Base-by-base conservation (phyloP, 805 yeast genomes). In the Diddensiella transvaalensis region DNA sequence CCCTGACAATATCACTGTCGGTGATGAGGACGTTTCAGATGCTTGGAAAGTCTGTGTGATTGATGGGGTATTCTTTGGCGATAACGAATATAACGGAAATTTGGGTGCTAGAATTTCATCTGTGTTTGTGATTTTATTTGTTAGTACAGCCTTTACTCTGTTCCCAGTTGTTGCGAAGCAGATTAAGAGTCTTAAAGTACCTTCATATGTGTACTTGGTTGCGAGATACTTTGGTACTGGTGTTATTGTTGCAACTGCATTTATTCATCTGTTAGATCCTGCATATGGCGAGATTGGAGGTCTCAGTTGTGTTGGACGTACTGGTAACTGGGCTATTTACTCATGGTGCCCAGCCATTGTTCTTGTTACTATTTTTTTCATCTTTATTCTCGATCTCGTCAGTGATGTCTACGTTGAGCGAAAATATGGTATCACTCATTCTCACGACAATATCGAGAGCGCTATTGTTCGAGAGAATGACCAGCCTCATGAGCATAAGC, bases 221-320 rank as follows among this genome's bases (percentile, higher is more conserved):
- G 67, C 67, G 21, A 52, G 64, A 17, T 77, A 73, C 68, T 83
- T 83, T 58, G 91, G 91, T 57, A 75, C 87, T 3, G 91, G 91
- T 45, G 90, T 84, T 40, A 84, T 84, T 56, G 70, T 84, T 2
- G 85, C 90, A 8, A 84, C 91, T 4, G 87, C 88, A 0, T 85
- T 82, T 57, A 75, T 84, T 50, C 91, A 84, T 66, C 64, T 83
- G 48, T 67, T 83, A 53, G 70, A 66, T 42, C 70, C 70, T 1
- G 68, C 70, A 2, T 67, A 67, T 50, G 49, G 53, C 3, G 62
- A 51, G 22, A 66, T 66, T 43, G 70, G 70, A 2, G 55, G 53
- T 15, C 48, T 48, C 30, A 47, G 69, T 3, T 72, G 77, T 58
- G 74, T 72, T 6, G 76, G 73, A 13, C 51, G 52, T 59, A 67